Evolutionary conservation across 805 yeast species (phyloP), one percentile per base, ranked within the genome.

Genomic region (Blastobotrys muscicola): DNA sequence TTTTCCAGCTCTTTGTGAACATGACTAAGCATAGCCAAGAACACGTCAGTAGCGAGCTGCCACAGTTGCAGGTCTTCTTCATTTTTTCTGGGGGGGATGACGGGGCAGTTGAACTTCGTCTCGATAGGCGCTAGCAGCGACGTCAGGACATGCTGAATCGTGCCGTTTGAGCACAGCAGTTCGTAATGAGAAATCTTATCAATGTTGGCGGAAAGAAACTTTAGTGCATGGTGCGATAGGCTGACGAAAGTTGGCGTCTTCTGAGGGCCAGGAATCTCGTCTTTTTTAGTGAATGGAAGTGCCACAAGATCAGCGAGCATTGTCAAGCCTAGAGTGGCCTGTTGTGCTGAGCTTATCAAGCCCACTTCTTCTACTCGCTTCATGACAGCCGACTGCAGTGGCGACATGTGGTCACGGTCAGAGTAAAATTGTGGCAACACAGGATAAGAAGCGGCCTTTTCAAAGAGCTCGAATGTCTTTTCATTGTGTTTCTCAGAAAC

Each of bases 371-470:
- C 55, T 16, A 89, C 55, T 33, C 74, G 74, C 0, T 65, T 65
- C 26, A 85, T 55, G 1, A 85, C 77, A 0, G 77, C 64, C 1
- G 54, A 48, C 55, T 89, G 97, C 36, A 90, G 62, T 8, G 70
- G 68, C 0, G 96, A 75, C 42, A 78, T 75, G 16, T 72, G 74
- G 13, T 61, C 54, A 34, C 68, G 64, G 56, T 86, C 95, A 3
- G 64, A 58, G 30, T 67, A 67, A 49, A 68, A 69, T 29, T 68
- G 75, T 7, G 86, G 82, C 32, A 85, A 65, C 9, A 82, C 70
- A 1, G 94, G 94, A 58, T 82, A 86, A 34, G 84, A 66, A 1
- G 83, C 75, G 45, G 86, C 76, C 11, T 78, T 68, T 52, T 75
- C 76, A 54, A 90, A 70, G 4, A 79, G 62, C n/a, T 64, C 65